Evolutionary conservation across 371 early-diverging fungal species (phyloP), one percentile per base, ranked within the genome.

Genomic region (Apophysomyces elegans): DNA sequence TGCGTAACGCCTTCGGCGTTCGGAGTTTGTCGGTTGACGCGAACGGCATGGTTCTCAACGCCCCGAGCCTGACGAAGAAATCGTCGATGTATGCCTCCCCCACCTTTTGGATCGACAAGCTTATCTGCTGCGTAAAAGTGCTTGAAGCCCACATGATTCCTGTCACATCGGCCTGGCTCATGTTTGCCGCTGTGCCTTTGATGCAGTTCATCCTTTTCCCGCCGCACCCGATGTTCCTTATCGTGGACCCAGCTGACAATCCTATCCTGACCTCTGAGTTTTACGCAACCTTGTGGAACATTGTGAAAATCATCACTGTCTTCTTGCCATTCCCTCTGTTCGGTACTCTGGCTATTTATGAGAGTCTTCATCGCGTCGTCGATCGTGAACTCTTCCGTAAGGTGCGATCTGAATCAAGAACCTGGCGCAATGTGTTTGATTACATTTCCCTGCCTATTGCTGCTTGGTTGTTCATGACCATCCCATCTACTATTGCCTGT

Each of bases 381-480:
- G 86, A 86, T 66, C 71, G 82, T 41, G 83, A 84, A 65, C 67
- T 84, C 37, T 79, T 78, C 69, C 73, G 77, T 59, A 78, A 78
- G 56, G 56, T 61, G 9, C 69, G 72, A 43, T 58, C 69, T 0
- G 83, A 86, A 44, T 65, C 72, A 38, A 65, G 85, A 61, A 72
- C 71, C 12, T 84, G 83, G 85, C 73, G 75, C 37, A 80, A 84
- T 66, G 56, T 71, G 8, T 65, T 75, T 41, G 86, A 86, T 56
- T 86, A 86, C 43, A 76, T 73, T 26, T 78, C 81, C 39, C 65
- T 84, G n/a, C 86, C 86, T 32, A 76, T 86, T 36, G 79, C 81
- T 35, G 86, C 86, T n/a, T 84, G 83, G 83, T 65, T 81, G 61
- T 86, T 84, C 50, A 77, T 86, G 84, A 86, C 86, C 16, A 74